Conservation (phyloP, 768 basidiomycete genomes). For the Tricholomella constricta region DNA sequence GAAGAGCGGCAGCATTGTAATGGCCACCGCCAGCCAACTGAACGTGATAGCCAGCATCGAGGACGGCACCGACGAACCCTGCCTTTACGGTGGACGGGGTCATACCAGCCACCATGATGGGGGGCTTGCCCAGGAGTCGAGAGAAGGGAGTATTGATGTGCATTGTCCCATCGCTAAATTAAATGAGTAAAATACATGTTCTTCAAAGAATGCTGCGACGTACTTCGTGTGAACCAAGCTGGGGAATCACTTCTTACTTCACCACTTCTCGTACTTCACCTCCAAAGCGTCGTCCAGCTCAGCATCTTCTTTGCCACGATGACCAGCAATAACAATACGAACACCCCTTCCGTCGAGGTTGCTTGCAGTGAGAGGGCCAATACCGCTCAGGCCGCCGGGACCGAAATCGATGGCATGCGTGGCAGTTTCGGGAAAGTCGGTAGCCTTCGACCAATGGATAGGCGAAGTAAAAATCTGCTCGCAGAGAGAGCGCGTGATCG, state of each 20-base stretch:
- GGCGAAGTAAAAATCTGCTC: conserved; percentile 92
- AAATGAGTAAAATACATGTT: conserved; percentile 9
- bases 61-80: conserved; percentile 91
- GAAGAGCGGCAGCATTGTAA: conserved; percentile 88
- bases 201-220: conserved; percentile 23
- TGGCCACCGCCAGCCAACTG: conserved; percentile 98
- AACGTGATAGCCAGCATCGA: conserved; percentile 93
- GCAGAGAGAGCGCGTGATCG: conserved; percentile 85
- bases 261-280: conserved; percentile 82
- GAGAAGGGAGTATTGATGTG: conserved; percentile 97
- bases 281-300: conserved; percentile 74
- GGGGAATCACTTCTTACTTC: conserved; percentile 89
- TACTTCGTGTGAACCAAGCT: conserved; percentile 88
- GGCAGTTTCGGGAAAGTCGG: conserved; percentile 84
- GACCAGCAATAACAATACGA: conserved; percentile 87
- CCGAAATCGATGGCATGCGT: conserved; percentile 98
- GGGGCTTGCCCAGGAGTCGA: conserved; percentile 92
- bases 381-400: conserved; percentile 91
- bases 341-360: conserved; percentile 95
- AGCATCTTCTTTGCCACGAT: conserved; percentile 84
- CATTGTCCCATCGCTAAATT: conserved; percentile 81
- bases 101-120: conserved; percentile 99
- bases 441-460: conserved; percentile 93
- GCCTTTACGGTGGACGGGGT: conserved; percentile 96
- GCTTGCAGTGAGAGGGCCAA: conserved; percentile 86